phyloP scores from a whole-genome alignment of 257 asterid genomes.

The Parsonsia alboflavescens region DNA sequence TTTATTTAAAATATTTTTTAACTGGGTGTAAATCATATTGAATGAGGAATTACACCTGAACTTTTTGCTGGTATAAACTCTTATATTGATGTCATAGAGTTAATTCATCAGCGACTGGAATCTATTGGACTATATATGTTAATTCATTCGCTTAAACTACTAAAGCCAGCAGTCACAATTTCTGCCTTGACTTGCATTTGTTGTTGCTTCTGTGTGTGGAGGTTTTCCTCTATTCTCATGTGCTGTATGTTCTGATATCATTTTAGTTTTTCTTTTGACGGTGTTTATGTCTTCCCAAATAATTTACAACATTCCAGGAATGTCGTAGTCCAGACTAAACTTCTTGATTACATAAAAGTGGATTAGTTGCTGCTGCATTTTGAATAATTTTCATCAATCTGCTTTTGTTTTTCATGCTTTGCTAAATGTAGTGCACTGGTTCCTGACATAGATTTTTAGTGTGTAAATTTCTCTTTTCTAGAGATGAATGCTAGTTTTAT shows the following conservation, averaged over 20 bases:
- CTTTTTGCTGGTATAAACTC: not conserved
- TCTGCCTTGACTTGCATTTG: not conserved
- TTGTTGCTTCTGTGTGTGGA: not conserved
- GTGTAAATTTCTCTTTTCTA: not conserved
- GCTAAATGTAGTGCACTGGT: not conserved
- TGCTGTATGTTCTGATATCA: not conserved
- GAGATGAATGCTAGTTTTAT: not conserved
- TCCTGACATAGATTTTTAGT: not conserved
- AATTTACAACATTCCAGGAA: not conserved
- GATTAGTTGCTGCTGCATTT: not conserved
- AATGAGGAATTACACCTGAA: not conserved
- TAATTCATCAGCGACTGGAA: not conserved
- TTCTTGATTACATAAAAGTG: too few relatives aligned
- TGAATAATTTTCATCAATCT: not conserved
- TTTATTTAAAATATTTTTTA: not conserved
- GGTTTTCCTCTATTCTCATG: not conserved
- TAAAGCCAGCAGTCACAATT: not conserved
- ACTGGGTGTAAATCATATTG: not conserved
- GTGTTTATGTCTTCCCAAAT: not conserved
- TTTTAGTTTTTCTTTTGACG: not conserved
- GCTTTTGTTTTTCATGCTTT: not conserved
- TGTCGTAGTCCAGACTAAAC: not conserved
- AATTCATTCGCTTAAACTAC: not conserved
- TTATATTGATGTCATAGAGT: not conserved
- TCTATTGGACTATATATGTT: not conserved